Percentiles rank a stretch among this genome's conserved stretches.
Conservation (phyloP, 495 filamentous ascomycete species). For the Xylaria telfairii region DNA sequence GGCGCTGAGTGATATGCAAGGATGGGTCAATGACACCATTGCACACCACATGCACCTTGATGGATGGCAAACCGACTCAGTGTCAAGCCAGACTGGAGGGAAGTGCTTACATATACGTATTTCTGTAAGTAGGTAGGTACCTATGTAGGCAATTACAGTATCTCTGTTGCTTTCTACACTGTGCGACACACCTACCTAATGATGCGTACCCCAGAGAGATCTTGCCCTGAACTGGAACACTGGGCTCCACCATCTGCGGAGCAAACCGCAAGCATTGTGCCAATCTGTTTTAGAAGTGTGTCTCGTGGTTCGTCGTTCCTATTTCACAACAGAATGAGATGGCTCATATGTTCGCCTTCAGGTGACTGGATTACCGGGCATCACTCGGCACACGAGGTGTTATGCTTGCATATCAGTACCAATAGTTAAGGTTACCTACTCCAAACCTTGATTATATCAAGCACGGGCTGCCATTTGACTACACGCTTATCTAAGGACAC, state of each 20-base stretch:
- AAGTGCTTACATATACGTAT: too few species aligned
- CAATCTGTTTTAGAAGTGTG: conserved; percentile 18
- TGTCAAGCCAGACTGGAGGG: too few species aligned
- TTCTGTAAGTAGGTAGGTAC: not conserved
- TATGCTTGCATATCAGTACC: conserved; percentile 1
- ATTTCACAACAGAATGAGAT: not conserved
- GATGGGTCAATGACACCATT: conserved; percentile 22
- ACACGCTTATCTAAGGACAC: not conserved
- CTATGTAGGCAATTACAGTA: not conserved
- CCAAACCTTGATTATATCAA: not conserved
- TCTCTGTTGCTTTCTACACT: not conserved
- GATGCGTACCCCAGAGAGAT: conserved; percentile 2
- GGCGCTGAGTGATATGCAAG: not conserved
- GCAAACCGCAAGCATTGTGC: conserved; percentile 6
- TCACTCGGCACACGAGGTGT: conserved; percentile 8
- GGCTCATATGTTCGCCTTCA: conserved; percentile 8
- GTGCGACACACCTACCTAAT: not conserved
- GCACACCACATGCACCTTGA: conserved; percentile 20
- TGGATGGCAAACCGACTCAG: conserved; percentile 6
- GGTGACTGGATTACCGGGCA: conserved; percentile 1
- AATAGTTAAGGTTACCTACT: not conserved
- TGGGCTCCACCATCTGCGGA: conserved; percentile 7
- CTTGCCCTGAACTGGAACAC: conserved; percentile 12
- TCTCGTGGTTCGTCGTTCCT: conserved; percentile 9
- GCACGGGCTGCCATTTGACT: not conserved